Conservation (phyloP, 139 green algal genomes). For the Haematococcus sp. region DNA sequence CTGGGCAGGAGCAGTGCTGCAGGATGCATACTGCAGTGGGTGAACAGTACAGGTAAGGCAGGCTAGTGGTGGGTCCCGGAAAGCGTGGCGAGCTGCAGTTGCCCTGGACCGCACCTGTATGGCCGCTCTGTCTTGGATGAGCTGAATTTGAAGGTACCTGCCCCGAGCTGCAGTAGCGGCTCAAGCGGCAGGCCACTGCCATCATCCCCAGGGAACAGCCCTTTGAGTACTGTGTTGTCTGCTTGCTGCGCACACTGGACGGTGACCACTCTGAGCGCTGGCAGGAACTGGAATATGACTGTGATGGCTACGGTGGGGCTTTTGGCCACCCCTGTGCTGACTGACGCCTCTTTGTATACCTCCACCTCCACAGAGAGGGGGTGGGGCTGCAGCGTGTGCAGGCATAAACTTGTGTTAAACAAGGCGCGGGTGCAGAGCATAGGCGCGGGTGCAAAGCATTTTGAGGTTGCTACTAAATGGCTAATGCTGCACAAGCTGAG, state of each 20-base stretch:
- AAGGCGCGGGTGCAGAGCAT: no score
- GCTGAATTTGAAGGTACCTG: constrained; percentile 38
- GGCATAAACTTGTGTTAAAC: no score
- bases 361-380: constrained; percentile 39
- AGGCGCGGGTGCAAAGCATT: no score
- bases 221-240: constrained; percentile 36
- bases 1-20: no score
- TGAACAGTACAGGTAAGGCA: no score
- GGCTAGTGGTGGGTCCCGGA: no score
- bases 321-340: background rate
- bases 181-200: constrained; percentile 23
- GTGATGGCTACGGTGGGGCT: background rate
- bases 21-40: no score
- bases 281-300: constrained; percentile 33
- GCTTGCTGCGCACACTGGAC: constrained; percentile 14
- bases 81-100: no score
- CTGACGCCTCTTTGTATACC: constrained; percentile 23
- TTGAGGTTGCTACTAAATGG: no score
- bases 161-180: constrained; percentile 27
- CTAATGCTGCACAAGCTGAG: no score
- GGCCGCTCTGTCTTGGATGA: constrained; percentile 18
- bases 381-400: constrained; percentile 25
- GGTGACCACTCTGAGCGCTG: constrained; percentile 28
- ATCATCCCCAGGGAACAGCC: constrained; percentile 42
- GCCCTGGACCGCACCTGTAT: constrained; percentile 38